Evolutionary conservation across 192 early-diverging fungal species (phyloP), one percentile per base, ranked within the genome.

Genomic region (Martensiomyces pterosporus): DNA sequence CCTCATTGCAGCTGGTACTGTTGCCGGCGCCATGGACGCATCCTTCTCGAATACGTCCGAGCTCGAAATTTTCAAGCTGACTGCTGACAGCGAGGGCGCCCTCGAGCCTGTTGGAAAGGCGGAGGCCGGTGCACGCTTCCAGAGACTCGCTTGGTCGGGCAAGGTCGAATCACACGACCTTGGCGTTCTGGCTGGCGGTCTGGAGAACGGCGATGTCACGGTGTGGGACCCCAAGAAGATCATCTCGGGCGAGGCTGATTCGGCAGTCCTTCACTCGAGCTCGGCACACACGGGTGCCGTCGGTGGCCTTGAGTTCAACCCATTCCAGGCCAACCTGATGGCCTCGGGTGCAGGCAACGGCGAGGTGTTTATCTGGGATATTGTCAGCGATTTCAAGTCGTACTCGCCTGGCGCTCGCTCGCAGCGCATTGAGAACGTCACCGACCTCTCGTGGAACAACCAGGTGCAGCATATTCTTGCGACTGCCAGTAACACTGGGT

Each of bases 361-460:
- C 39, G 94, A 99, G 78, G 93, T 95, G n/a, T 66, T 63, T 29
- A 52, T 99, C 51, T 99, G 96, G 96, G 96, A 99, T 76, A 72
- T 97, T 43, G 82, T 81, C 33, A 89, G 85, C 54, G 86, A 90
- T 34, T 76, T 82, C 49, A 93, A 86, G 60, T 93, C 93, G 32
- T 92, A 91, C 61, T 82, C 84, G 17, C 92, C 94, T 21, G 94
- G 94, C 13, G 49, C 82, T 12, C 79, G 85, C 24, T 97, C 96
- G 3, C 74, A 82, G 63, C 81, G 85, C 24, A 64, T 97, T 9
- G 94, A 96, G 22, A 91, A 90, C 42, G 81, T 99, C 21, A 97
- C 92, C 0, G 76, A 80, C 14, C 66, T 99, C 24, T 74, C 88
- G 17, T 99, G 94, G 94, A 99, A 99, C 67, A 81, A 84, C 47